Percentiles rank a stretch among this genome's conserved stretches.
These are phyloP conservation scores for Cercophora samala DNA, from an alignment of 495 filamentous ascomycete species.

Conservation along the genomic window DNA sequence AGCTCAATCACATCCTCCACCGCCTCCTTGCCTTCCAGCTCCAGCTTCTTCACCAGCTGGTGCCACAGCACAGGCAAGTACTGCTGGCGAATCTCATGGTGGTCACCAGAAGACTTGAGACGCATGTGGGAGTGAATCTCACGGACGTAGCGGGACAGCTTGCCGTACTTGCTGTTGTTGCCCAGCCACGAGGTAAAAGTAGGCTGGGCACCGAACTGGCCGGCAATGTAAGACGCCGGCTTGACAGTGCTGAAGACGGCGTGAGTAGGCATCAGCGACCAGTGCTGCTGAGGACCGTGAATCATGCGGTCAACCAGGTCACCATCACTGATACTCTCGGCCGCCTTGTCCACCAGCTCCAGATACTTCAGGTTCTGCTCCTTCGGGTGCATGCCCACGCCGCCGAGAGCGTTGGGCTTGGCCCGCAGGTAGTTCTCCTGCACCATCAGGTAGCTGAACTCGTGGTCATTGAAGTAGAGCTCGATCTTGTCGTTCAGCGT, in stretches of 20 bases:
- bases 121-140: conserved; percentile 98
- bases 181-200: conserved; percentile 88
- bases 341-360: conserved; percentile 80
- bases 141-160: conserved; percentile 79
- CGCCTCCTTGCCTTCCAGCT: conserved; percentile 68
- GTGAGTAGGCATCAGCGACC: conserved; percentile 96
- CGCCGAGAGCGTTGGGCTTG: conserved; percentile 60
- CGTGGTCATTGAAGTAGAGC: conserved; percentile 98
- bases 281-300: conserved; percentile 94
- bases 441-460: conserved; percentile 94
- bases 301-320: conserved; percentile 98
- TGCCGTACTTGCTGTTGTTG: conserved; percentile 87
- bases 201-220: conserved; percentile 58
- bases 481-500: conserved; percentile 96
- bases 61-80: conserved; percentile 91
- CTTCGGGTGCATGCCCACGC: conserved; percentile 51
- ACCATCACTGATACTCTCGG: conserved; percentile 93
- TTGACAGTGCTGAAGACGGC: conserved; percentile 94
- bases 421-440: conserved; percentile 95
- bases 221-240: conserved; percentile 86
- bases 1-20: conserved; percentile 73
- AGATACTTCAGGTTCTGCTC: conserved; percentile 74
- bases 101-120: conserved; percentile 83
- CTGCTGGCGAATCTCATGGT: conserved; percentile 89
- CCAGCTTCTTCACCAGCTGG: conserved; percentile 66